These are phyloP conservation scores for Hymenoscyphus repandus DNA, from an alignment of 2,329 filamentous ascomycete species.

Conservation along the genomic window DNA sequence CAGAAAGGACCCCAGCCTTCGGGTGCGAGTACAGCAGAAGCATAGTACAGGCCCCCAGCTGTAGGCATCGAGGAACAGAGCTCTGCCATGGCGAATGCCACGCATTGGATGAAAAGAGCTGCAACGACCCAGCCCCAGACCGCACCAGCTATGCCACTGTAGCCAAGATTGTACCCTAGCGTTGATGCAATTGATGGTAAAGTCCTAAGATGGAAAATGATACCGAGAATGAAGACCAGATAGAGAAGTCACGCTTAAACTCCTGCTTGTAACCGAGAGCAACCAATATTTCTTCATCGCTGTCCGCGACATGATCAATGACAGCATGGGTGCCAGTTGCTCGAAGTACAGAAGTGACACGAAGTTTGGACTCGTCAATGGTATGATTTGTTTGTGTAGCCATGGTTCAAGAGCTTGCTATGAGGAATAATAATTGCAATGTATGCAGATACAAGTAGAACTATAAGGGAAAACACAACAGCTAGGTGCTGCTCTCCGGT, in stretches of 20 bases:
- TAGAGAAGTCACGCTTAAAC: constrained; percentile 29
- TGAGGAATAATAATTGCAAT: too few species aligned
- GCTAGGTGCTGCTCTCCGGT: too few species aligned
- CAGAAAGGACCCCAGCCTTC: constrained; percentile 21
- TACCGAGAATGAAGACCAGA: constrained; percentile 32
- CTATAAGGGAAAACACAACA: too few species aligned
- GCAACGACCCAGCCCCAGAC: constrained; percentile 8
- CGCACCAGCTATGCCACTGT: constrained; percentile 29
- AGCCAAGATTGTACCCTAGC: constrained; percentile 32
- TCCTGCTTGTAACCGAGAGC: constrained; percentile 29
- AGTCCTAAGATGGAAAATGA: constrained; percentile 35
- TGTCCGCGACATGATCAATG: constrained; percentile 4
- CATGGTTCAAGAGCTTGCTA: neutral
- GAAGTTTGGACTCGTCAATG: constrained; percentile 5
- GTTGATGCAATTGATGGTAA: constrained; percentile 36
- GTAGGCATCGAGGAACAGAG: constrained; percentile 7
- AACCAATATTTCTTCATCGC: constrained; percentile 16
- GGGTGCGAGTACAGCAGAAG: constrained; percentile 31
- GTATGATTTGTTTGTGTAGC: neutral
- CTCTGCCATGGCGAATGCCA: constrained; percentile 7
- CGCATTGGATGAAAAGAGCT: constrained; percentile 1
- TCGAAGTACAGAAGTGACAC: constrained; percentile 11
- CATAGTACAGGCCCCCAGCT: constrained; percentile 4
- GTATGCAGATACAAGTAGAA: too few species aligned
- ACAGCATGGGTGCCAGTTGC: constrained; percentile 10